phyloP scores from a whole-genome alignment of 495 filamentous ascomycete genomes.

The Tuber magnatum region DNA sequence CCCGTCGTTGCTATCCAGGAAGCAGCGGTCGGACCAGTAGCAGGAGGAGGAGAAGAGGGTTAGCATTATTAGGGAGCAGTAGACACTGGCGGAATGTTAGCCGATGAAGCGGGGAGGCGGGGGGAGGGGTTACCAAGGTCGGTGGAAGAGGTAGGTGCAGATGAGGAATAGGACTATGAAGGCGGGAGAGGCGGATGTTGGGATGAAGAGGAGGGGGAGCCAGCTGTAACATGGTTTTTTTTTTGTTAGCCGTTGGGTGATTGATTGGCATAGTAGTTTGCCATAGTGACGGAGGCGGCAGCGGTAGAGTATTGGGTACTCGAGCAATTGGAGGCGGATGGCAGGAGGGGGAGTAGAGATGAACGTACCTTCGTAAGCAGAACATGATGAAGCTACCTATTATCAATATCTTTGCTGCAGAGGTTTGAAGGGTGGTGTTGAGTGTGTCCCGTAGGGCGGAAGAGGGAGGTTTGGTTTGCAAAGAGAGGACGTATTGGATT shows the following conservation, averaged over 20 bases:
- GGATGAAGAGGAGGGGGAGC: slow-evolving; percentile 67
- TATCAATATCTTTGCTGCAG: neutral
- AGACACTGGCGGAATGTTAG: slow-evolving; percentile 46
- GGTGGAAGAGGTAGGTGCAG: slow-evolving; percentile 81
- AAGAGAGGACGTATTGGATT: neutral
- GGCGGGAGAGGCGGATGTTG: slow-evolving; percentile 69
- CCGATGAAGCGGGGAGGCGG: slow-evolving; percentile 4
- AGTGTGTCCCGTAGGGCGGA: neutral
- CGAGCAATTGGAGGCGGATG: slow-evolving; percentile 10
- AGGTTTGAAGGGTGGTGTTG: slow-evolving; percentile 4
- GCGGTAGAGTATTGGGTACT: neutral
- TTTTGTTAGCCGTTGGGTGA: neutral
- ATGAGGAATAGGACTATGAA: slow-evolving; percentile 88
- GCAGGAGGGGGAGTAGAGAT: slow-evolving; percentile 4
- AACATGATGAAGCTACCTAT: slow-evolving; percentile 54
- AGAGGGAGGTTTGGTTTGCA: neutral
- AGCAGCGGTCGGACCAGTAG: slow-evolving; percentile 84
- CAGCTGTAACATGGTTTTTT: slow-evolving; percentile 47
- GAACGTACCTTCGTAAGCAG: slow-evolving; percentile 66
- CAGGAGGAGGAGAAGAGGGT: slow-evolving; percentile 84
- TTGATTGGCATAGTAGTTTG: neutral
- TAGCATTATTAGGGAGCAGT: slow-evolving; percentile 81
- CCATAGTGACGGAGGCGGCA: neutral
- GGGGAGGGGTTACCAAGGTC: slow-evolving; percentile 53
- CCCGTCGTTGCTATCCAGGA: slow-evolving; percentile 68